Base-by-base conservation (phyloP, 164 flowering plant species). In the Euptelea pleiosperma region DNA sequence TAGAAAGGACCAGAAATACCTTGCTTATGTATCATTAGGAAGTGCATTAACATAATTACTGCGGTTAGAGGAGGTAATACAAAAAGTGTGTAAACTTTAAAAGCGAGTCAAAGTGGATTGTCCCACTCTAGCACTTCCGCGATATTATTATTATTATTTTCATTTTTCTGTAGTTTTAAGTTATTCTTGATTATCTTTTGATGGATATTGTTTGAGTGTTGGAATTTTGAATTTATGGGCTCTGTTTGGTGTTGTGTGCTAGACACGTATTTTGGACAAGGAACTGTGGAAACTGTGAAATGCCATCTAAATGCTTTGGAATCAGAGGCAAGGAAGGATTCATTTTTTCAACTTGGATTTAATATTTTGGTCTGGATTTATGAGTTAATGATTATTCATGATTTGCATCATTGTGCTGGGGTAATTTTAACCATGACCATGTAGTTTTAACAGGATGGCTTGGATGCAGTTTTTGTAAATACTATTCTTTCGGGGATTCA, bases 381-480 rank as follows among this genome's bases (percentile, higher is more conserved):
- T n/a, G n/a, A n/a, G n/a, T n/a, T n/a, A n/a, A n/a, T n/a, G n/a
- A n/a, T n/a, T n/a, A n/a, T n/a, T n/a, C n/a, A n/a, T n/a, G n/a
- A n/a, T n/a, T n/a, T n/a, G n/a, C n/a, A n/a, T n/a, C n/a, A n/a
- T n/a, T n/a, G n/a, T n/a, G n/a, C n/a, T n/a, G n/a, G n/a, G n/a
- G n/a, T n/a, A n/a, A n/a, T n/a, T n/a, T n/a, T n/a, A n/a, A n/a
- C n/a, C n/a, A n/a, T n/a, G n/a, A n/a, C 36, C 29, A 26, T 42
- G 37, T 21, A 19, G 5, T 34, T 44, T 51, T 66, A 47, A 46
- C 75, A 89, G 88, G 85, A 70, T 29, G 84, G 55, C 51, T 52
- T 85, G 39, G 91, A 89, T 75, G 97, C 90, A 25, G 71, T 89
- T 57, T 89, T 87, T 73, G 90, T 89, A 6, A 89, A 89, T 66